Percentiles rank a stretch among this genome's conserved stretches.
phyloP scores from a whole-genome alignment of 2,329 filamentous ascomycete genomes.

The Verticillium nonalfalfae region DNA sequence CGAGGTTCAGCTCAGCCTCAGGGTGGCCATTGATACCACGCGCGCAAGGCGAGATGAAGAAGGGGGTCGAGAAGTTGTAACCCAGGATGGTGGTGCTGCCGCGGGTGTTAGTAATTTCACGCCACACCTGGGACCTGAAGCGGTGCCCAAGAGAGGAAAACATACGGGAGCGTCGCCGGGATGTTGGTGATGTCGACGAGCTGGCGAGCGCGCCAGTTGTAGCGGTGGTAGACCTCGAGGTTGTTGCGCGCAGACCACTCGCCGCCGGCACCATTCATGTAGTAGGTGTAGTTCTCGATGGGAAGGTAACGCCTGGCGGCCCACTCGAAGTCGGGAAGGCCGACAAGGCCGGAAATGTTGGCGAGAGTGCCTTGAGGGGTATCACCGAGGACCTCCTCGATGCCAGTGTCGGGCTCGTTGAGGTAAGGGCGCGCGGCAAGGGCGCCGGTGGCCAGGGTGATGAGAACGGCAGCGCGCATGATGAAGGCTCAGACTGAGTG shows the following conservation, averaged over 20 bases:
- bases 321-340: conserved; percentile 48
- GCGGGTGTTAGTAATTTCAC: conserved; percentile 1
- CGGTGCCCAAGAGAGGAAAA: neutral
- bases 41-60: conserved; percentile 47
- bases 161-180: conserved; percentile 27
- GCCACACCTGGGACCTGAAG: neutral
- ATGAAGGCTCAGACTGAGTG: conserved; percentile 25
- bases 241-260: conserved; percentile 53
- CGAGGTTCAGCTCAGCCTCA: conserved; percentile 41
- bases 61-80: conserved; percentile 45
- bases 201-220: conserved; percentile 38
- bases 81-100: conserved; percentile 41
- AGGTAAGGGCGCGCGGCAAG: conserved; percentile 36
- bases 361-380: conserved; percentile 30
- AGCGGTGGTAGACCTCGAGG: conserved; percentile 45
- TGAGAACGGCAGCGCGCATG: conserved; percentile 20
- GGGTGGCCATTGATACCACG: conserved; percentile 35
- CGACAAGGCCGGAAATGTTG: conserved; percentile 34
- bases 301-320: conserved; percentile 42
- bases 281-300: conserved; percentile 44
- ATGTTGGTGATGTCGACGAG: conserved; percentile 43
- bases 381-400: conserved; percentile 28
- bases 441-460: conserved; percentile 24
- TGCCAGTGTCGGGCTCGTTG: conserved; percentile 38
- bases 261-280: conserved; percentile 47